Conservation (phyloP, 306 rosid species). For the Citrullus colocynthis region DNA sequence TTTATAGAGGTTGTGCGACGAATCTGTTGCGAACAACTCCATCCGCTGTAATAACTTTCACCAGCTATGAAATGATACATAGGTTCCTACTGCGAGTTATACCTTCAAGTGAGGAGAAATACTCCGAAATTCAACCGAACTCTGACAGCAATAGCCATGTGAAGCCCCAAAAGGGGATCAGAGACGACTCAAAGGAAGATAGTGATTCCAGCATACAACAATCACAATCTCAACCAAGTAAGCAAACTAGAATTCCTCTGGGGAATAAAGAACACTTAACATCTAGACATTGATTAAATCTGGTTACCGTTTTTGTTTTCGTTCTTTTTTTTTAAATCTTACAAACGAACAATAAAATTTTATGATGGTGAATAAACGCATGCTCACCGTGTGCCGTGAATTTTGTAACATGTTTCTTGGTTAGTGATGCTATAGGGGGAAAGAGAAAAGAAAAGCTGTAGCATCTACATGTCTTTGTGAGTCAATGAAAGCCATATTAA, state of each 20-base stretch:
- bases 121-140: not conserved
- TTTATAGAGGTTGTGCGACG: constrained; percentile 83
- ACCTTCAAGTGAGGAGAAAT: constrained; percentile 8
- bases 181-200: constrained; percentile 7
- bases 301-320: not conserved
- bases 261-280: constrained; percentile 54
- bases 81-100: constrained; percentile 42
- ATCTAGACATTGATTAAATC: constrained; percentile 31
- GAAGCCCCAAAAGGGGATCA: constrained; percentile 13
- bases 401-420: not conserved
- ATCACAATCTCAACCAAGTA: constrained; percentile 34
- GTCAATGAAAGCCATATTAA: not conserved
- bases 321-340: constrained; percentile 1
- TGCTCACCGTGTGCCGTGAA: not conserved
- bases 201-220: constrained; percentile 11
- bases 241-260: constrained; percentile 28
- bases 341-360: constrained; percentile 9
- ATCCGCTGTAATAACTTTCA: constrained; percentile 86
- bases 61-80: constrained; percentile 84
- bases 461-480: not conserved
- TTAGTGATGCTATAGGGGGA: not conserved
- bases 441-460: not conserved
- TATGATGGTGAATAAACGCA: not conserved
- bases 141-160: not conserved
- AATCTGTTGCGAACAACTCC: constrained; percentile 88